Evolutionary conservation across 768 basidiomycete species (phyloP).

Genomic region (Astraeus odoratus): DNA sequence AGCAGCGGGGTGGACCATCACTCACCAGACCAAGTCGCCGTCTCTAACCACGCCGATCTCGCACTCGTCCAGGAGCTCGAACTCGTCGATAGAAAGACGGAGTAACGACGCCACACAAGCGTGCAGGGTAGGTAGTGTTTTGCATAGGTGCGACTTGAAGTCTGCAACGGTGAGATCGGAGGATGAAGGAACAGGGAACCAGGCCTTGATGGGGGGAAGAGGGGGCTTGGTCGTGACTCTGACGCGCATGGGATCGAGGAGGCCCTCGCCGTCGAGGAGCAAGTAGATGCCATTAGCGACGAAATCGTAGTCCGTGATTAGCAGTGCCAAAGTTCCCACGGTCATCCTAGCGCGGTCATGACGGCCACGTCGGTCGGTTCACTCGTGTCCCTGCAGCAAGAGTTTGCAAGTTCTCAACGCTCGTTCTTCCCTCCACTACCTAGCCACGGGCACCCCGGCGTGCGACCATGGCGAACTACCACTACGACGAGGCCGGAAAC

Average conservation of each 20-base stretch:
- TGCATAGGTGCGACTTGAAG: constrained; percentile 17
- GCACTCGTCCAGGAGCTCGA: constrained; percentile 21
- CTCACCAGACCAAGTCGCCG: constrained; percentile 24
- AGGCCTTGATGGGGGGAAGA: constrained; percentile 43
- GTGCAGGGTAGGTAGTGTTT: constrained; percentile 9
- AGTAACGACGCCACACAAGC: constrained; percentile 2
- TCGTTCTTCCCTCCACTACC: too few species aligned
- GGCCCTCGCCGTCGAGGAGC: too few species aligned
- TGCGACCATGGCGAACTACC: constrained; percentile 65
- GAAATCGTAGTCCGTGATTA: too few species aligned
- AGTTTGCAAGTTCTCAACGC: too few species aligned
- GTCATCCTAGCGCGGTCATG: too few species aligned
- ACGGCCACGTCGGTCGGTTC: too few species aligned
- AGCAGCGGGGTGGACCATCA: not conserved
- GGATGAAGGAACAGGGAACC: constrained; percentile 35
- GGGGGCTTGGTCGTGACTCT: constrained; percentile 42
- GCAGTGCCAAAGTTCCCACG: too few species aligned
- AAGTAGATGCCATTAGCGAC: too few species aligned
- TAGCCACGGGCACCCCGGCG: too few species aligned
- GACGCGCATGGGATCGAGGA: constrained; percentile 51
- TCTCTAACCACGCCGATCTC: constrained; percentile 22
- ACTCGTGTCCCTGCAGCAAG: too few species aligned
- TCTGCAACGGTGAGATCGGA: constrained; percentile 5
- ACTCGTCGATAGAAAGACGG: constrained; percentile 22
- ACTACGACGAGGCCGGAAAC: constrained; percentile 80